Conservation (phyloP, 2,329 filamentous ascomycete species). For the Verticillium longisporum region DNA sequence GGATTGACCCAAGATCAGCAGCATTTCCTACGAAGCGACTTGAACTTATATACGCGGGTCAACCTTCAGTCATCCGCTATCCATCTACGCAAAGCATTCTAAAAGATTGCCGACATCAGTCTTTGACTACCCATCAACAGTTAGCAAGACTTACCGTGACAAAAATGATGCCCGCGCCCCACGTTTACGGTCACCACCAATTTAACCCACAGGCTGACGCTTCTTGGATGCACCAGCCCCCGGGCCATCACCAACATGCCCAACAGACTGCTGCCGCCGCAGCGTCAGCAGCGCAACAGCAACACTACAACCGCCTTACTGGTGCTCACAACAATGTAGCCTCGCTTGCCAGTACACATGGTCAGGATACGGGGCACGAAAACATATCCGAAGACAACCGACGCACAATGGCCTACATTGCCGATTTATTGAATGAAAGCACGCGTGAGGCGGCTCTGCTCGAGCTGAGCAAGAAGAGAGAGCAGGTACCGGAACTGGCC, state of each 20-base stretch:
- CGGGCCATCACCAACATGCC: slow-evolving; percentile 51
- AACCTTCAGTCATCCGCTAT: background rate
- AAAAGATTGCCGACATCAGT: background rate
- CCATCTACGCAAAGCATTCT: too few relatives aligned
- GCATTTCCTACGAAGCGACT: background rate
- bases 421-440: slow-evolving; percentile 79
- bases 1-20: background rate
- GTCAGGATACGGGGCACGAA: slow-evolving; percentile 53
- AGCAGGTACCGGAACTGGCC: slow-evolving; percentile 94
- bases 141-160: background rate
- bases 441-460: slow-evolving; percentile 86
- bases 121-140: background rate
- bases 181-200: slow-evolving; percentile 62
- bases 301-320: slow-evolving; percentile 69
- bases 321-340: slow-evolving; percentile 51
- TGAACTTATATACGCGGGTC: background rate
- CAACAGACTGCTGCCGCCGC: slow-evolving; percentile 48
- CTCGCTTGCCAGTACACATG: slow-evolving; percentile 39
- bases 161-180: slow-evolving; percentile 56
- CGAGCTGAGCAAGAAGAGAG: slow-evolving; percentile 96
- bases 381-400: slow-evolving; percentile 83
- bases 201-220: slow-evolving; percentile 56
- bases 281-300: slow-evolving; percentile 41
- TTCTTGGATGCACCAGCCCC: slow-evolving; percentile 62
- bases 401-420: slow-evolving; percentile 86